phyloP scores from a whole-genome alignment of 805 yeast species.

The Saccharomycopsis amapae region DNA sequence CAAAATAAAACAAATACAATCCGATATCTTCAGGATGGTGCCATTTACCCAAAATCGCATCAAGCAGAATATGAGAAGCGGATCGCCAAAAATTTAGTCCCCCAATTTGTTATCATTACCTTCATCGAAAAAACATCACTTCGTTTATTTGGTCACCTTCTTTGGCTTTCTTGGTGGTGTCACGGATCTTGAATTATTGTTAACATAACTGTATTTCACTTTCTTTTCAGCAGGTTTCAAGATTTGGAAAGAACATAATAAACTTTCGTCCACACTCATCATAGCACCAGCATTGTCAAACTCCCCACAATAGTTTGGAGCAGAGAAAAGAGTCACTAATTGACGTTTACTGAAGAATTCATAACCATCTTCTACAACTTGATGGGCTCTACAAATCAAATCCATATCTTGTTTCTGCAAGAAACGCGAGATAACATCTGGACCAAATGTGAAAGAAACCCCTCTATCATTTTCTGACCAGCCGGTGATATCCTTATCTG shows the following conservation, averaged over 20 bases:
- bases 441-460: slow-evolving; percentile 99
- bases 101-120: too few species aligned
- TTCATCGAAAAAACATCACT: too few species aligned
- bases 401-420: slow-evolving; percentile 97
- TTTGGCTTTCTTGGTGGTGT: slow-evolving; percentile 56
- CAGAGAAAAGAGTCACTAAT: slow-evolving; percentile 88
- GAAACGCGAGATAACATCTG: slow-evolving; percentile 94
- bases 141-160: slow-evolving; percentile 42
- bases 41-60: too few species aligned
- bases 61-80: too few species aligned
- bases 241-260: slow-evolving; percentile 92
- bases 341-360: slow-evolving; percentile 96
- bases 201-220: slow-evolving; percentile 49
- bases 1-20: too few species aligned
- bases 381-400: slow-evolving; percentile 96
- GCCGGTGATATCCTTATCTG: slow-evolving; percentile 96
- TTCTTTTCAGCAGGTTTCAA: slow-evolving; percentile 97
- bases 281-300: slow-evolving; percentile 99
- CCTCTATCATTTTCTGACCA: slow-evolving; percentile 99
- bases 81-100: too few species aligned
- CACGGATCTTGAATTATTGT: slow-evolving; percentile 41
- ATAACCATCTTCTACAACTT: slow-evolving; percentile 98
- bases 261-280: slow-evolving; percentile 98
- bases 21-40: too few species aligned
- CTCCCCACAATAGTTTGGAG: slow-evolving; percentile 98